phyloP scores from a whole-genome alignment of 352 stramenopile species.

The Phytophthora litchii region DNA sequence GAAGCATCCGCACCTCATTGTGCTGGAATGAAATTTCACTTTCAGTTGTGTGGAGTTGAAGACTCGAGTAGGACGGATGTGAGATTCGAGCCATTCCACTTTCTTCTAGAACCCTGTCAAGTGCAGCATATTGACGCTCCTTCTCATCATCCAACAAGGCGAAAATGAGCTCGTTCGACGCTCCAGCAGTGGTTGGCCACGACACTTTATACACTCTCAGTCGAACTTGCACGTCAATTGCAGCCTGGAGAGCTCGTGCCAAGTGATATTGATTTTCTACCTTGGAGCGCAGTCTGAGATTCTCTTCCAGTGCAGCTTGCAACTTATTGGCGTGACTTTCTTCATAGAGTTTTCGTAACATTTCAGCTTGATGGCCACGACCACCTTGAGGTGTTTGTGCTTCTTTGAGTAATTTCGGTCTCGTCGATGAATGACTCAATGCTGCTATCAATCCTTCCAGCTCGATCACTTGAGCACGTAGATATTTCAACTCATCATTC shows the following conservation, averaged over 20 bases:
- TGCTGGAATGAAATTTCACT: constrained; percentile 16
- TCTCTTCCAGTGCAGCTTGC: constrained; percentile 16
- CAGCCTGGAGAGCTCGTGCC: constrained; percentile 10
- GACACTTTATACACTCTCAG: constrained; percentile 5
- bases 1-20: constrained; percentile 25
- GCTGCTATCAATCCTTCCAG: constrained; percentile 14
- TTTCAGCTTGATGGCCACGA: not conserved
- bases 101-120: constrained; percentile 12
- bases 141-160: constrained; percentile 23
- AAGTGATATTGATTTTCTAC: constrained; percentile 4
- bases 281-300: constrained; percentile 10
- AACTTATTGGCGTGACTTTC: constrained; percentile 9
- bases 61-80: constrained; percentile 15
- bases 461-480: constrained; percentile 17
- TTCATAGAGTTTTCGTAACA: constrained; percentile 1
- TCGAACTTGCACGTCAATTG: constrained; percentile 16
- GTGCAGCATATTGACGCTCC: constrained; percentile 4
- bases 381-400: not conserved
- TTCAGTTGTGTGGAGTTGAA: constrained; percentile 4
- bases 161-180: constrained; percentile 17
- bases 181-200: constrained; percentile 5
- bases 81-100: constrained; percentile 11
- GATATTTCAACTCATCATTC: constrained; percentile 37
- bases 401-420: constrained; percentile 5
- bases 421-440: constrained; percentile 3